These are phyloP conservation scores for Polytolypa hystricis DNA, from an alignment of 2,329 filamentous ascomycete genomes.

Conservation along the genomic window DNA sequence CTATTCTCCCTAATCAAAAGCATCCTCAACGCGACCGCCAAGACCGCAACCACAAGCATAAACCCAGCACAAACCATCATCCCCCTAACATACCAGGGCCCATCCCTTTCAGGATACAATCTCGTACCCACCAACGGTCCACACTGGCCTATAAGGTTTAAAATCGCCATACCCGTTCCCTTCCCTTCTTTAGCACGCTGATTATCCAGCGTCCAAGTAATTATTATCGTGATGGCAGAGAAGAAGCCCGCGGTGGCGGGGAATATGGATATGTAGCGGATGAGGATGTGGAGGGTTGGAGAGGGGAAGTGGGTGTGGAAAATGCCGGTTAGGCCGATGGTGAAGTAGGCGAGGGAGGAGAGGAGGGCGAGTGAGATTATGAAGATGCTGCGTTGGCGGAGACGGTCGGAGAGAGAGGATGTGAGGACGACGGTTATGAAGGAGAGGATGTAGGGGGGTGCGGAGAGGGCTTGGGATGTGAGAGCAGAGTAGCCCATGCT, in stretches of 20 bases:
- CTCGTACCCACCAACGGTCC: slow-evolving; percentile 61
- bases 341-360: slow-evolving; percentile 55
- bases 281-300: slow-evolving; percentile 23
- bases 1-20: slow-evolving; percentile 44
- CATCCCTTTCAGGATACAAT: slow-evolving; percentile 49
- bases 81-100: slow-evolving; percentile 51
- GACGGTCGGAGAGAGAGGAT: slow-evolving; percentile 59
- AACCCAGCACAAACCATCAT: slow-evolving; percentile 53
- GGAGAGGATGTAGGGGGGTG: slow-evolving; percentile 68
- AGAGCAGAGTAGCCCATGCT: slow-evolving; percentile 60
- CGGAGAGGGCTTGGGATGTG: slow-evolving; percentile 64
- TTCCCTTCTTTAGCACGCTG: slow-evolving; percentile 58
- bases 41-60: slow-evolving; percentile 49
- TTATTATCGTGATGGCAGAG: slow-evolving; percentile 69
- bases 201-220: slow-evolving; percentile 85
- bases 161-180: slow-evolving; percentile 64
- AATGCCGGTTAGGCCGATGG: slow-evolving; percentile 43
- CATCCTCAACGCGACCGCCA: slow-evolving; percentile 45
- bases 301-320: slow-evolving; percentile 29
- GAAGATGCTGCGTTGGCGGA: slow-evolving; percentile 51
- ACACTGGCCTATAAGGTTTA: slow-evolving; percentile 73
- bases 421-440: slow-evolving; percentile 63
- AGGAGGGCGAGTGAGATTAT: slow-evolving; percentile 59
- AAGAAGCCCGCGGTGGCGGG: slow-evolving; percentile 75
- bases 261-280: slow-evolving; percentile 64